Evolutionary conservation across 768 basidiomycete species (phyloP), one percentile per base, ranked within the genome.

Genomic region (Naganishia antarctica): DNA sequence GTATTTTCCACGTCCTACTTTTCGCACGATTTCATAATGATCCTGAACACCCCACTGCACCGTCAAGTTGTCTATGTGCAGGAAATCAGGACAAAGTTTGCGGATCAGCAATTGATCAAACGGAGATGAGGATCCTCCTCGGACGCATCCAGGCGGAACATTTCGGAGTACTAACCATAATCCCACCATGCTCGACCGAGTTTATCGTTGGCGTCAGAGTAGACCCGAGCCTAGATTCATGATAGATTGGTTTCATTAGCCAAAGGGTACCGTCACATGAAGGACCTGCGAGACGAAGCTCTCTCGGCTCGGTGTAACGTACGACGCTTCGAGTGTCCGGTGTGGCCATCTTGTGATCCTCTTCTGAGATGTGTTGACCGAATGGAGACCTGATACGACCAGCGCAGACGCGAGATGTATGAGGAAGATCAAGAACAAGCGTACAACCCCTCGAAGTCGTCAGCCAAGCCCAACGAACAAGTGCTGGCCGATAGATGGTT

Each of bases 21-120:
- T 97, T 64, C 92, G 83, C 34, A 97, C 91, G 75, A 97, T 93
- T 80, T 97, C 92, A 73, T 97, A 97, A 78, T 94, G 90, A 80
- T 96, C 92, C 80, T 97, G 92, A 6, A 87, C 84, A 60, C 92
- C 92, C 92, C 92, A 97, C 71, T 92, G 89, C n/a, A 97, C 78
- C 46, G 91, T 90, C 13, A 97, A 83, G 78, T 92, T 93, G 82
- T 97, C 90, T 76, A 43, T 34, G n/a, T 23, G 23, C 37, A 4
- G 16, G 28, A 45, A 41, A 44, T 18, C 3, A 44, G 29, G 26
- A 53, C n/a, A 53, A n/a, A n/a, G n/a, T n/a, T n/a, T n/a, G n/a
- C n/a, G n/a, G n/a, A n/a, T n/a, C n/a, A n/a, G n/a, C n/a, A n/a
- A n/a, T n/a, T n/a, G n/a, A n/a, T n/a, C n/a, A n/a, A n/a, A n/a